Evolutionary conservation across 2,329 filamentous ascomycete species (phyloP).

Genomic region (Tolypocladium guangdongense): DNA sequence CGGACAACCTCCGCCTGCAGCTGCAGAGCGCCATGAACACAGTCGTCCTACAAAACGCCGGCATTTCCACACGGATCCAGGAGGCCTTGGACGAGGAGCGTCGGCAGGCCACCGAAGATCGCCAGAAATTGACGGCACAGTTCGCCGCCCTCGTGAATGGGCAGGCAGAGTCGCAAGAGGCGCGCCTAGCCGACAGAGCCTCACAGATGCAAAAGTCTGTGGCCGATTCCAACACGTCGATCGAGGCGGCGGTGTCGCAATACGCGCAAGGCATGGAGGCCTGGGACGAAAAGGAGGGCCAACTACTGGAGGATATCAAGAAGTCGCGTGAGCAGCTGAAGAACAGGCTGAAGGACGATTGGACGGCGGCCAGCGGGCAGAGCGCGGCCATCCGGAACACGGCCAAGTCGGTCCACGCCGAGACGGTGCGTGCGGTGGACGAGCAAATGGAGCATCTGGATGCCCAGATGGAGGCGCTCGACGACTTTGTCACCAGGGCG

Average conservation of each 20-base stretch:
- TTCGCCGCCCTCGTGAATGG: constrained; percentile 67
- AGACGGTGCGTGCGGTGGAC: constrained; percentile 82
- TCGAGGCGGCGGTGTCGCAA: constrained; percentile 53
- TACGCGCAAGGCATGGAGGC: constrained; percentile 63
- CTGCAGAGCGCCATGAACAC: constrained; percentile 59
- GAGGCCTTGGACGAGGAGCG: constrained; percentile 67
- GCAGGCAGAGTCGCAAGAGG: constrained; percentile 63
- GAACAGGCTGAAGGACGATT: constrained; percentile 74
- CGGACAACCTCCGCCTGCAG: constrained; percentile 59
- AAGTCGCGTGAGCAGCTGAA: constrained; percentile 70
- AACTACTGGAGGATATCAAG: constrained; percentile 59
- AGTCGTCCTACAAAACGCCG: constrained; percentile 56
- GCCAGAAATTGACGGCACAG: constrained; percentile 61
- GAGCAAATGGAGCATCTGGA: constrained; percentile 81
- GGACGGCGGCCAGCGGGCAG: constrained; percentile 67
- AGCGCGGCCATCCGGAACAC: constrained; percentile 76
- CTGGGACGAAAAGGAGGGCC: constrained; percentile 60
- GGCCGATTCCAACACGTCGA: constrained; percentile 45
- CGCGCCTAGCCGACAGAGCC: constrained; percentile 55
- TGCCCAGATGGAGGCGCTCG: constrained; percentile 78
- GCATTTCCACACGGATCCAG: constrained; percentile 55
- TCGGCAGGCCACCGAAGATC: constrained; percentile 59
- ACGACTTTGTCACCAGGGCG: constrained; percentile 80
- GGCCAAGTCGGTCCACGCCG: constrained; percentile 78
- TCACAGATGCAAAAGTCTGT: constrained; percentile 54